phyloP scores from a whole-genome alignment of 768 basidiomycete genomes.

The Lactarius quietus region DNA sequence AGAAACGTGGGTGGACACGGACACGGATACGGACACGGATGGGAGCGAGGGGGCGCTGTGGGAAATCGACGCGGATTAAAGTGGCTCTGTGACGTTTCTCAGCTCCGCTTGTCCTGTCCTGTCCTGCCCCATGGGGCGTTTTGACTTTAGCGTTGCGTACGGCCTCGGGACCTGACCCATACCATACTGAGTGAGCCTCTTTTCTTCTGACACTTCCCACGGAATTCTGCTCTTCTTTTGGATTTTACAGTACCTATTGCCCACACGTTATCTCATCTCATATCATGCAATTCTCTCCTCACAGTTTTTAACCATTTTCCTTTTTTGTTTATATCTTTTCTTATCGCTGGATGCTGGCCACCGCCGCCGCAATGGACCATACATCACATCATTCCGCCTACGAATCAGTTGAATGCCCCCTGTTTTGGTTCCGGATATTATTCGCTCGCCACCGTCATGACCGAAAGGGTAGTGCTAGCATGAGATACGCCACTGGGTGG shows the following conservation, averaged over 20 bases:
- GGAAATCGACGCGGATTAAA: background rate
- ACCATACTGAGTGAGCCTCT: background rate
- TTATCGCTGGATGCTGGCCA: background rate
- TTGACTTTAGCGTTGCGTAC: background rate
- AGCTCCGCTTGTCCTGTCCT: background rate
- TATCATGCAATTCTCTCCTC: background rate
- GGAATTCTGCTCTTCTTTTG: background rate
- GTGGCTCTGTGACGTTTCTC: background rate
- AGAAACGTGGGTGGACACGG: slow-evolving; percentile 26
- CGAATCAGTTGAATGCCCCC: too few relatives aligned
- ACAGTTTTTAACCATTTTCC: background rate
- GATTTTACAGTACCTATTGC: too few relatives aligned
- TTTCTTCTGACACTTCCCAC: background rate
- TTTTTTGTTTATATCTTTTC: background rate
- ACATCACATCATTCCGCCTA: background rate
- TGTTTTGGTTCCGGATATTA: background rate
- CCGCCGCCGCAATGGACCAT: background rate
- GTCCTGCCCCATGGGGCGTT: background rate
- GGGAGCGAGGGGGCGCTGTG: background rate
- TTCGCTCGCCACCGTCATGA: background rate
- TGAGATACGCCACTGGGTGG: background rate
- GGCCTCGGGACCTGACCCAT: background rate
- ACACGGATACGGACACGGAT: slow-evolving; percentile 15
- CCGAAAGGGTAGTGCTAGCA: background rate
- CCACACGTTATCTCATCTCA: background rate